Conservation (phyloP, 202 grass and related monocot genomes). For the Sporobolus alterniflorus region DNA sequence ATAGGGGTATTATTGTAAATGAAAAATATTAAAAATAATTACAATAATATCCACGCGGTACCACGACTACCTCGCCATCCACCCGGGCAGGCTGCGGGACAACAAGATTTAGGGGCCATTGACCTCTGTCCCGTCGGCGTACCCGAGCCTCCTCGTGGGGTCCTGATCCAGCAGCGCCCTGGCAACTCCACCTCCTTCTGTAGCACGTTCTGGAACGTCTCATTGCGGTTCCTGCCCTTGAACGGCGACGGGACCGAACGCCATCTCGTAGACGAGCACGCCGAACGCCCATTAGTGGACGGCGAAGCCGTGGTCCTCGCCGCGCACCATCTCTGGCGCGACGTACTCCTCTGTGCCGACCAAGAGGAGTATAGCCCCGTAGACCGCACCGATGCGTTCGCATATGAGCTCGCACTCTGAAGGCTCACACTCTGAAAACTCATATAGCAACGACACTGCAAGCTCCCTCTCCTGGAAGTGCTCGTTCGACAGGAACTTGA, state of each 20-base stretch:
- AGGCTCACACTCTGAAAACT: constrained; percentile 74
- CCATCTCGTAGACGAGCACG: constrained; percentile 96
- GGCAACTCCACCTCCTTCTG: constrained; percentile 65
- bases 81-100: no score
- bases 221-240: constrained; percentile 79
- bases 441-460: constrained; percentile 64
- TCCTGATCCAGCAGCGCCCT: constrained; percentile 67
- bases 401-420: constrained; percentile 55
- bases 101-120: no score
- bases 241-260: constrained; percentile 76
- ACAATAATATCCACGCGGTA: no score
- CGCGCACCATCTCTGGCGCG: no score
- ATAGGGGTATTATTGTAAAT: no score
- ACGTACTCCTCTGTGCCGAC: no score
- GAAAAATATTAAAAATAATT: no score
- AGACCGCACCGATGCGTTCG: constrained; percentile 65
- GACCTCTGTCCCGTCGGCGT: constrained; percentile 47
- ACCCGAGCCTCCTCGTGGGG: constrained; percentile 55
- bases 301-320: no score
- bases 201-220: constrained; percentile 94
- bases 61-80: no score
- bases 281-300: no score
- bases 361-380: constrained; percentile 79
- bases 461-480: constrained; percentile 72
- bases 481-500: constrained; percentile 82